A percentile compares a stretch with the other conserved stretches of the same genome.
Evolutionary conservation across 495 filamentous ascomycete genomes (phyloP).

Genomic region (Saxophila tyrrhenica): DNA sequence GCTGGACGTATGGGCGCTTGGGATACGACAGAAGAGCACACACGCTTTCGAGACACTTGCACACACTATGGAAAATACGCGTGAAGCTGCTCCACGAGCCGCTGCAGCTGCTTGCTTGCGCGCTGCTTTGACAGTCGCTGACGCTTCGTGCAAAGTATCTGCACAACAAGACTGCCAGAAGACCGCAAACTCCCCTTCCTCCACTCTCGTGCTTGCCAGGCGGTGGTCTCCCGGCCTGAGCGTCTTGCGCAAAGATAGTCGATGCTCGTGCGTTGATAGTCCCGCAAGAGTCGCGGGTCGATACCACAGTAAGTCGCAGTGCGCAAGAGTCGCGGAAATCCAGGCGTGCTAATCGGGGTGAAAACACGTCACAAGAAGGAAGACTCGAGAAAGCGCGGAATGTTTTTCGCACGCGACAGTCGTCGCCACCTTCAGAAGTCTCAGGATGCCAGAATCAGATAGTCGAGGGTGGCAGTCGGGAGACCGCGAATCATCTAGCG

Average conservation of each 20-base stretch:
- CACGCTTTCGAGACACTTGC: not conserved
- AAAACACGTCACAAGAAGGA: too few relatives aligned
- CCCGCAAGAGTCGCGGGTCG: too few relatives aligned
- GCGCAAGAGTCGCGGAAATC: too few relatives aligned
- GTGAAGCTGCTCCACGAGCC: not conserved
- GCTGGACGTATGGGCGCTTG: conserved; percentile 5
- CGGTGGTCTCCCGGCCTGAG: not conserved
- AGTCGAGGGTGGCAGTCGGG: too few relatives aligned
- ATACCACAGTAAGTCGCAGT: too few relatives aligned
- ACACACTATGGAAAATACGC: not conserved
- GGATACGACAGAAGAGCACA: not conserved
- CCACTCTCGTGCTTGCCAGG: not conserved
- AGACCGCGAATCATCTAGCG: too few relatives aligned
- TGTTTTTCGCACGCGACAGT: not conserved
- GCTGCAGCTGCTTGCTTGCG: not conserved
- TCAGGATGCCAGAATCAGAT: not conserved
- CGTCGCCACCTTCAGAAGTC: not conserved
- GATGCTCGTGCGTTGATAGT: too few relatives aligned
- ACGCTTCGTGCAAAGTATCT: not conserved
- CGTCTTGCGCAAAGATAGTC: too few relatives aligned
- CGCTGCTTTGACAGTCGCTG: not conserved
- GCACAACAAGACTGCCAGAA: not conserved
- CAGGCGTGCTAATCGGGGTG: too few relatives aligned
- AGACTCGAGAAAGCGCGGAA: too few relatives aligned
- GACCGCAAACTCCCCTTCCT: not conserved